These are phyloP conservation scores for Marchantia polymorpha DNA, from an alignment of 225 moss, liverwort and hornwort species.

Conservation along the genomic window DNA sequence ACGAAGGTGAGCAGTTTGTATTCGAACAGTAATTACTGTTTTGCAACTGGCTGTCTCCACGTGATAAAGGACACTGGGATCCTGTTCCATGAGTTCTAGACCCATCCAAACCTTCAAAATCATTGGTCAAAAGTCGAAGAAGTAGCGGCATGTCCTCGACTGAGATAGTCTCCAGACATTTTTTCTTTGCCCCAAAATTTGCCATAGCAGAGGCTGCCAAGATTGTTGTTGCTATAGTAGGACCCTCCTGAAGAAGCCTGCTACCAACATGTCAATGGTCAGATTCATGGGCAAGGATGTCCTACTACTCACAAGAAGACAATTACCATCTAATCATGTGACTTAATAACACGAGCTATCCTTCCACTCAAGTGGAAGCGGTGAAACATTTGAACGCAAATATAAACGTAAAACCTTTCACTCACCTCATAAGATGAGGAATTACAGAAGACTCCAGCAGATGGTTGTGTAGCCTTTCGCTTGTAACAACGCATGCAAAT, in stretches of 20 bases:
- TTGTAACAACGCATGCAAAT: conserved; percentile 61
- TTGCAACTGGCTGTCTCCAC: conserved; percentile 17
- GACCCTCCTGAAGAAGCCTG: conserved; percentile 63
- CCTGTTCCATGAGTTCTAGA: conserved; percentile 9
- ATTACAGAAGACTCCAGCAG: conserved; percentile 41
- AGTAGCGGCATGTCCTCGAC: conserved; percentile 44
- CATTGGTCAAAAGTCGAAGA: conserved; percentile 41
- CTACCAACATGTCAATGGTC: background rate
- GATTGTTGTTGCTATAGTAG: conserved; percentile 46
- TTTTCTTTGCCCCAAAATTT: conserved; percentile 66
- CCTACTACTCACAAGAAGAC: no score
- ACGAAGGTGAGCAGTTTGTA: conserved; percentile 34
- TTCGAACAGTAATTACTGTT: background rate
- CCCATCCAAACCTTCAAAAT: conserved; percentile 1
- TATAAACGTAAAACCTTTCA: background rate
- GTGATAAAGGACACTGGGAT: background rate
- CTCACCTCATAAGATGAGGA: conserved; percentile 67
- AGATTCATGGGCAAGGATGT: background rate
- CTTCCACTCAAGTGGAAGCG: background rate
- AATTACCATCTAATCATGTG: background rate
- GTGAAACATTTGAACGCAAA: no score
- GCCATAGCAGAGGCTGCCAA: conserved; percentile 61
- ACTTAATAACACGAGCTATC: background rate
- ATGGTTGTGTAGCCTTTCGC: conserved; percentile 47
- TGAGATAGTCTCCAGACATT: conserved; percentile 47